Conservation (phyloP, 2,329 filamentous ascomycete species). For the Pseudogymnoascus sp. region DNA sequence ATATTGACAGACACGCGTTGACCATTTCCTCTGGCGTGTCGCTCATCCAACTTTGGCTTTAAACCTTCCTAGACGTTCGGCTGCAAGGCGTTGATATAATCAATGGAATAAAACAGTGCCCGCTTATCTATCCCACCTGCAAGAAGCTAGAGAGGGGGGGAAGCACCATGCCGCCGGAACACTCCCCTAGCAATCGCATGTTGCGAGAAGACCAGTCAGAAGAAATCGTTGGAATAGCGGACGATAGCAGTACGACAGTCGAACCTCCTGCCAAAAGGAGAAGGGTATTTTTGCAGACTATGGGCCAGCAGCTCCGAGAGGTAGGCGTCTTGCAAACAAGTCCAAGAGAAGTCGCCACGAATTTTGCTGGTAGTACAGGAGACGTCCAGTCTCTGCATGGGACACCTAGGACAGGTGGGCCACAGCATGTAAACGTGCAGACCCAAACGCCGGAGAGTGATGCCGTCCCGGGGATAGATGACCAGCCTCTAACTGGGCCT, state of each 20-base stretch:
- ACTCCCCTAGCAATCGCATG: not conserved
- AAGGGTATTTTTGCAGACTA: conserved; percentile 12
- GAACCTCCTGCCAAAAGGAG: conserved; percentile 12
- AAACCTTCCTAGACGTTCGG: not conserved
- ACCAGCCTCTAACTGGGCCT: not conserved
- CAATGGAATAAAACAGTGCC: not conserved
- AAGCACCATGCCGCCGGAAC: not conserved
- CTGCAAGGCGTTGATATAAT: not conserved
- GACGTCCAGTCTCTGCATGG: not conserved
- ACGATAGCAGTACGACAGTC: not conserved
- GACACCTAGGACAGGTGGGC: not conserved
- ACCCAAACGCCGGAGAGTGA: conserved; percentile 14
- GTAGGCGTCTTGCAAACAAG: not conserved
- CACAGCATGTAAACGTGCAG: conserved; percentile 5
- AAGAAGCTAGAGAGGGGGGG: not conserved
- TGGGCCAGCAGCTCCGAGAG: conserved; percentile 13
- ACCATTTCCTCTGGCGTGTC: not conserved
- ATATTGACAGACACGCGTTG: not conserved
- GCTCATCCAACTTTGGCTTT: not conserved
- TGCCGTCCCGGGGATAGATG: not conserved
- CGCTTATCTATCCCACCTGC: not conserved
- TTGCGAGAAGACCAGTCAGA: not conserved
- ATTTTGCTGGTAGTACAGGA: not conserved
- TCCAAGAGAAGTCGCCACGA: not conserved
- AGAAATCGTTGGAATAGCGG: not conserved